Evolutionary conservation across 2,329 filamentous ascomycete species (phyloP).

Genomic region (Nemania diffusa): DNA sequence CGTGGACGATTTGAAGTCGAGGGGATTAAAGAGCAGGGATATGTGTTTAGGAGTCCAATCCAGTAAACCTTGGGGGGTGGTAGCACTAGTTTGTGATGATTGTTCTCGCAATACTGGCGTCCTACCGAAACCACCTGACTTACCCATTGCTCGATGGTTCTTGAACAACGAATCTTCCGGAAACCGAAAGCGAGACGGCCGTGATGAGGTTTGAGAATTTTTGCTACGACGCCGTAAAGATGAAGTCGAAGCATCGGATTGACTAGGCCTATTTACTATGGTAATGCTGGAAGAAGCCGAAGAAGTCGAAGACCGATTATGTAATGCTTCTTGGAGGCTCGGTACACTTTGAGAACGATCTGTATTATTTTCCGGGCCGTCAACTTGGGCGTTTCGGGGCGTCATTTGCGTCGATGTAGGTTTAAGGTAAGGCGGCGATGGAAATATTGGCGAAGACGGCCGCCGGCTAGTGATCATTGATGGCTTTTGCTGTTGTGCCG

Average conservation of each 20-base stretch:
- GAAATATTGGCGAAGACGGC: constrained; percentile 42
- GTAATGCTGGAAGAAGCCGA: constrained; percentile 40
- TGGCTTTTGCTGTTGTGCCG: constrained; percentile 37
- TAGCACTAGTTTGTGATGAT: constrained; percentile 7
- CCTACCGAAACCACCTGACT: constrained; percentile 8
- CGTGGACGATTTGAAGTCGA: constrained; percentile 40
- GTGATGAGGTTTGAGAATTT: constrained; percentile 21
- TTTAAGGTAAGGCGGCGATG: constrained; percentile 59
- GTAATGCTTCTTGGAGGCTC: constrained; percentile 36
- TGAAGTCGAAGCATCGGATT: constrained; percentile 26
- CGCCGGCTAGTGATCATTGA: constrained; percentile 24
- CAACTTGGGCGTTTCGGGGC: constrained; percentile 65
- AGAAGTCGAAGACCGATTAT: constrained; percentile 44
- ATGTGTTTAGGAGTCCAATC: constrained; percentile 48
- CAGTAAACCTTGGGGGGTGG: constrained; percentile 36
- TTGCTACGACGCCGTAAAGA: constrained; percentile 26
- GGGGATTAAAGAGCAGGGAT: constrained; percentile 46
- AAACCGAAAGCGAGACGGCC: constrained; percentile 43
- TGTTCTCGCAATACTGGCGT: constrained; percentile 9
- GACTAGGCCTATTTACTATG: constrained; percentile 33
- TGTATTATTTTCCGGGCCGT: constrained; percentile 37
- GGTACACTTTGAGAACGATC: constrained; percentile 45
- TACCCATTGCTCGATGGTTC: constrained; percentile 26
- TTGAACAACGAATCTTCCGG: constrained; percentile 45
- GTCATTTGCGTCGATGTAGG: constrained; percentile 66